A percentile compares a stretch with the other conserved stretches of the same genome.
These are phyloP conservation scores for Collybiopsis confluens DNA, from an alignment of 768 basidiomycete species.

Conservation along the genomic window DNA sequence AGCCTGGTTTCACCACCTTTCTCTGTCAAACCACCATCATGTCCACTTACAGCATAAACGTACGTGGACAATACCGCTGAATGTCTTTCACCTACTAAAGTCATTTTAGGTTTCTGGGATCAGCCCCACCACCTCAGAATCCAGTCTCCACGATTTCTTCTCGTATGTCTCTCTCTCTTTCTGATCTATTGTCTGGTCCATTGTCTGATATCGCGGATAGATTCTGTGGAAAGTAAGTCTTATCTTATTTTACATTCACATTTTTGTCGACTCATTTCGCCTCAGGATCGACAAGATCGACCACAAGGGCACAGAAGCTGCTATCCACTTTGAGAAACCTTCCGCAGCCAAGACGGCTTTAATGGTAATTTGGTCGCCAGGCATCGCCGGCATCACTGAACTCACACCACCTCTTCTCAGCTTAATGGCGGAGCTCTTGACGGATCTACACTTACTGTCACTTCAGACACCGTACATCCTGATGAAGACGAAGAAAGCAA, in stretches of 20 bases:
- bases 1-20: not conserved
- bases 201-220: conserved; percentile 32
- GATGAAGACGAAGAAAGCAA: conserved; percentile 43
- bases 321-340: conserved; percentile 79
- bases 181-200: not conserved
- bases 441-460: conserved; percentile 63
- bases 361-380: too few species aligned
- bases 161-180: conserved; percentile 42
- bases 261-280: too few species aligned
- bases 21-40: conserved; percentile 4
- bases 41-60: conserved; percentile 1
- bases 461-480: conserved; percentile 58
- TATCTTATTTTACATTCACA: too few species aligned
- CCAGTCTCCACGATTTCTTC: conserved; percentile 77
- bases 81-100: not conserved
- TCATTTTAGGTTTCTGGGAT: conserved; percentile 28
- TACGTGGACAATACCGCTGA: not conserved
- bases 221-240: conserved; percentile 87
- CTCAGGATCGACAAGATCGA: conserved; percentile 67
- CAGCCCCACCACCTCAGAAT: conserved; percentile 57
- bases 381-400: too few species aligned
- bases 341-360: conserved; percentile 82
- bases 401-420: conserved; percentile 24
- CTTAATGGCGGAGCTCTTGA: conserved; percentile 77
- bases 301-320: conserved; percentile 50